phyloP scores from a whole-genome alignment of 331 rosid species.

The Phaseolus coccineus region DNA sequence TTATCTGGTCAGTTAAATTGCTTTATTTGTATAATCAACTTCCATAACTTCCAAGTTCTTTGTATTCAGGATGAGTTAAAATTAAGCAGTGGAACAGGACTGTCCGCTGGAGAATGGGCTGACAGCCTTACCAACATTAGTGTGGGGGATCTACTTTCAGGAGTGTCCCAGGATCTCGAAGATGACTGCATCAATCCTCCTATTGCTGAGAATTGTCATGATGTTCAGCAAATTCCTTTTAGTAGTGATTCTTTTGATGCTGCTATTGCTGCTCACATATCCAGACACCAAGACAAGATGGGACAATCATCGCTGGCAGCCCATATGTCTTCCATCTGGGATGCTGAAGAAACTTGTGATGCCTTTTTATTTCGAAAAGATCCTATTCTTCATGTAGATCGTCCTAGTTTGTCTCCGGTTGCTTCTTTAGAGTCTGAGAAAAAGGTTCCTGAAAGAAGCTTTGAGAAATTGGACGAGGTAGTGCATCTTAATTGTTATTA shows the following conservation, averaged over 20 bases:
- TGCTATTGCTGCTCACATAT: constrained; percentile 97
- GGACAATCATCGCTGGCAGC: constrained; percentile 62
- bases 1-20: constrained; percentile 38
- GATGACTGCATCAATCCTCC: constrained; percentile 58
- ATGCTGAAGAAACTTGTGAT: constrained; percentile 97
- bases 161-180: constrained; percentile 70
- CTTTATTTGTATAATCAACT: constrained; percentile 19
- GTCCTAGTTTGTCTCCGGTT: constrained; percentile 55
- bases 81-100: constrained; percentile 62
- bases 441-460: constrained; percentile 55
- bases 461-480: constrained; percentile 65
- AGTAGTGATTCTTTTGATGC: constrained; percentile 98
- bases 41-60: constrained; percentile 37
- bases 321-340: constrained; percentile 87
- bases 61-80: constrained; percentile 67
- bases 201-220: constrained; percentile 56
- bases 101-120: constrained; percentile 95
- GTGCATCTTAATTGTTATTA: constrained; percentile 34
- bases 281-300: constrained; percentile 72
- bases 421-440: constrained; percentile 51
- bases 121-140: constrained; percentile 97
- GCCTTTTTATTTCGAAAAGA: constrained; percentile 82
- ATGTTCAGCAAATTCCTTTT: constrained; percentile 81
- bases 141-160: constrained; percentile 86
- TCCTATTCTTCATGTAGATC: constrained; percentile 44